A percentile compares a stretch with the other conserved stretches of the same genome.
Conservation (phyloP, 2,329 filamentous ascomycete genomes). For the Thermoascus crustaceus region DNA sequence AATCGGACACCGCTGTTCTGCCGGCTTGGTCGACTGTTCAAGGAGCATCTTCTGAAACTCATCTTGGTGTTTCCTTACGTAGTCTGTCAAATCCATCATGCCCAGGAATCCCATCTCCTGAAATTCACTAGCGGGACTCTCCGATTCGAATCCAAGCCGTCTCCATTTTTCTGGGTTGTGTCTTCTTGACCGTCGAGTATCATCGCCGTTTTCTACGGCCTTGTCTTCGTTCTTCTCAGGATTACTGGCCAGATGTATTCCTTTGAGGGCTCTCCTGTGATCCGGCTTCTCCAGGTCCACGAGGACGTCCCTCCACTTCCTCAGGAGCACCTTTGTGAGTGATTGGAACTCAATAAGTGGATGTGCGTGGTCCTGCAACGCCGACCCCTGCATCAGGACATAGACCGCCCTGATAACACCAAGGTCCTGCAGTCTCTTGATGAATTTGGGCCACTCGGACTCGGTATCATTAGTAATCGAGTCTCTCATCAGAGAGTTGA, state of each 20-base stretch:
- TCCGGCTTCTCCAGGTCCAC: constrained; percentile 83
- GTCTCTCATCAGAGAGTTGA: constrained; percentile 92
- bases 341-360: constrained; percentile 89
- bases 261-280: constrained; percentile 77
- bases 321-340: constrained; percentile 76
- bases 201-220: constrained; percentile 27
- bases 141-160: constrained; percentile 80
- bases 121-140: constrained; percentile 81
- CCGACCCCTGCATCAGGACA: constrained; percentile 86
- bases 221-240: constrained; percentile 27
- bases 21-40: constrained; percentile 70
- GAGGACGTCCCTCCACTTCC: constrained; percentile 78
- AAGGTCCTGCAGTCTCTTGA: constrained; percentile 85
- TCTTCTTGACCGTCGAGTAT: constrained; percentile 53
- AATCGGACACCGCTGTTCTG: constrained; percentile 71
- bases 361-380: constrained; percentile 80
- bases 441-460: constrained; percentile 90
- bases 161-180: constrained; percentile 92
- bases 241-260: constrained; percentile 71
- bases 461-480: constrained; percentile 68
- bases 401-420: constrained; percentile 90
- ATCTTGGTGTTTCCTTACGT: constrained; percentile 84
- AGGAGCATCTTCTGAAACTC: constrained; percentile 84
- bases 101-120: constrained; percentile 78
- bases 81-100: constrained; percentile 96